These are phyloP conservation scores for Arctium lappa DNA, from an alignment of 129 eudicot species.

Conservation along the genomic window DNA sequence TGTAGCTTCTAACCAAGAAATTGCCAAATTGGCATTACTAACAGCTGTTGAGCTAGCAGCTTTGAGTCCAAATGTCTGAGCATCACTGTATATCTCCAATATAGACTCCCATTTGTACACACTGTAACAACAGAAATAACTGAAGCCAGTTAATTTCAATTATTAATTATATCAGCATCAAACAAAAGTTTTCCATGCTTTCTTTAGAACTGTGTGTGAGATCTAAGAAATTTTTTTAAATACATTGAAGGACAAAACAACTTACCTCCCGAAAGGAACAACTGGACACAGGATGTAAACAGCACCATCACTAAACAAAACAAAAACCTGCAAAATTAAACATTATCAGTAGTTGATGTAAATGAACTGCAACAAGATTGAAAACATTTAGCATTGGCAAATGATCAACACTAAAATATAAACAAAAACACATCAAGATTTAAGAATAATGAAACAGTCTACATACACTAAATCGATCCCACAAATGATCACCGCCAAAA, in stretches of 20 bases:
- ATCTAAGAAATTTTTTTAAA: not conserved
- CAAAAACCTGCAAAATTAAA: constrained; percentile 63
- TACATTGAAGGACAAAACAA: not conserved
- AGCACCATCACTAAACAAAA: constrained; percentile 87
- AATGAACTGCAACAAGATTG: not conserved
- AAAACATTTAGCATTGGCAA: not conserved
- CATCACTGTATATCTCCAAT: constrained; percentile 82
- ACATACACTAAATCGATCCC: constrained; percentile 95
- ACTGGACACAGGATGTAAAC: constrained; percentile 91
- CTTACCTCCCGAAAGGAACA: constrained; percentile 90
- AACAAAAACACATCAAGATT: not conserved
- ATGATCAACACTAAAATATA: not conserved
- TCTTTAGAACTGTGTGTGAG: not conserved
- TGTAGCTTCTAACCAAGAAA: constrained; percentile 96
- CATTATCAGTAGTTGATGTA: not conserved
- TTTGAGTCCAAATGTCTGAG: constrained; percentile 65
- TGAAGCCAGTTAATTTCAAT: not conserved
- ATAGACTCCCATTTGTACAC: constrained; percentile 82
- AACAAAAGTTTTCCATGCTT: not conserved
- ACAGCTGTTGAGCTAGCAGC: constrained; percentile 54
- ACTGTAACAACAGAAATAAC: constrained; percentile 37
- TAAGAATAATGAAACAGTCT: not conserved
- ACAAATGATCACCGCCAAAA: constrained; percentile 90
- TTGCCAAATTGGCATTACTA: constrained; percentile 69
- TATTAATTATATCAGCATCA: not conserved